Evolutionary conservation across 1,139 yeast species (phyloP).

Genomic region (Suzukiozyma palmioleophila): DNA sequence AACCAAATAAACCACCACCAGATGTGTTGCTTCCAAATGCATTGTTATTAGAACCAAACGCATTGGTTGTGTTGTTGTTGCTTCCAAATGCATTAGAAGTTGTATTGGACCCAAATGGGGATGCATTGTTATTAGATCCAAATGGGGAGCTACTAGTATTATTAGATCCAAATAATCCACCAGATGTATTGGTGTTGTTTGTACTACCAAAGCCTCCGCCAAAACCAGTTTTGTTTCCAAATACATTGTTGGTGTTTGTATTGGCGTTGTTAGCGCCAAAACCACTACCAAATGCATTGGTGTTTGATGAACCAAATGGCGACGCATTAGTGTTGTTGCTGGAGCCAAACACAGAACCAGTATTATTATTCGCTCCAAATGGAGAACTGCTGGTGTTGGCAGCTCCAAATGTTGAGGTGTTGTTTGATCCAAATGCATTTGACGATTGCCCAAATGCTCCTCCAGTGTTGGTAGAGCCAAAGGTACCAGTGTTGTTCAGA

Average conservation of each 20-base stretch:
- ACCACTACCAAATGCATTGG: constrained; percentile 7
- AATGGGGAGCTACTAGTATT: not conserved
- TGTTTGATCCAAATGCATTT: constrained; percentile 12
- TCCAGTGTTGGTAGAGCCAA: constrained; percentile 22
- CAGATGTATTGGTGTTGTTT: constrained; percentile 8
- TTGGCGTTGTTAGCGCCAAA: constrained; percentile 10
- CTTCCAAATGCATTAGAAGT: constrained; percentile 16
- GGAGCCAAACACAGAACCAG: constrained; percentile 17
- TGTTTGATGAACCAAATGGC: constrained; percentile 14
- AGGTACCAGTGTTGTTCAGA: constrained; percentile 18
- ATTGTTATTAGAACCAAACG: constrained; percentile 6
- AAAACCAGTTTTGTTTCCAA: constrained; percentile 9
- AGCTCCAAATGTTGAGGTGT: constrained; percentile 23
- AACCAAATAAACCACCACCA: constrained; percentile 10
- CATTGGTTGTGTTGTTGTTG: constrained; percentile 13
- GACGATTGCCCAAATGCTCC: constrained; percentile 7
- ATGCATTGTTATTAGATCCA: constrained; percentile 9
- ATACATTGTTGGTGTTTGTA: constrained; percentile 7
- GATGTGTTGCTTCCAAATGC: constrained; percentile 4
- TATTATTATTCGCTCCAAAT: constrained; percentile 12
- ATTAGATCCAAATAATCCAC: constrained; percentile 16
- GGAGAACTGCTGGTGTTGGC: constrained; percentile 11
- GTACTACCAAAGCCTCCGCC: constrained; percentile 13
- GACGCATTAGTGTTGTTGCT: constrained; percentile 7
- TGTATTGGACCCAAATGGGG: constrained; percentile 10